Percentiles rank a stretch among this genome's conserved stretches.
Evolutionary conservation across 2,329 filamentous ascomycete species (phyloP).

Genomic region (Aspergillus sojae): DNA sequence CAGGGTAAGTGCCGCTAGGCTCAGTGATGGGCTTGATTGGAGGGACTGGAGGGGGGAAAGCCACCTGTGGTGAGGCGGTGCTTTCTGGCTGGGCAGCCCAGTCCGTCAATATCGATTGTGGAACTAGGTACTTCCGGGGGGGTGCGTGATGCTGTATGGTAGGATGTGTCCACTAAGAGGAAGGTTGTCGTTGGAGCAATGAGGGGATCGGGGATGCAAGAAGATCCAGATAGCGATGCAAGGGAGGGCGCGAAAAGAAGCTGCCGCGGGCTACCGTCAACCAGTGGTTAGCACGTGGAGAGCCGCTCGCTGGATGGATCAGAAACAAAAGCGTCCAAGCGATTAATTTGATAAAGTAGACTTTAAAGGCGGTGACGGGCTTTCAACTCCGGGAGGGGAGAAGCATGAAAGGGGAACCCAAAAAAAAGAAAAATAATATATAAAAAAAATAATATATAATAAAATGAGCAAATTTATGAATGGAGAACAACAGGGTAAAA

Average conservation of each 20-base stretch:
- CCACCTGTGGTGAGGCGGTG: conserved; percentile 29
- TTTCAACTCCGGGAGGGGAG: conserved; percentile 1
- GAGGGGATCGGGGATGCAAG: conserved; percentile 22
- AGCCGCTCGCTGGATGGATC: conserved; percentile 19
- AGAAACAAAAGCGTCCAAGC: background rate
- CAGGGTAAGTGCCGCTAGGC: conserved; percentile 17
- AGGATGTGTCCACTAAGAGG: conserved; percentile 6
- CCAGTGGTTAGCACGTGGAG: conserved; percentile 30
- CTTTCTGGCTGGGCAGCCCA: conserved; percentile 20
- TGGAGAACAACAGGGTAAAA: background rate
- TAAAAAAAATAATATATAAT: background rate
- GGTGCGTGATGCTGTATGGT: conserved; percentile 21
- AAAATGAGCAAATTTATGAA: background rate
- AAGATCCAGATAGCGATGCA: conserved; percentile 25
- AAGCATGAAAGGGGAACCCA: background rate
- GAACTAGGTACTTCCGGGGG: conserved; percentile 9
- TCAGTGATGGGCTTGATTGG: conserved; percentile 24
- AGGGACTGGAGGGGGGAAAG: conserved; percentile 21
- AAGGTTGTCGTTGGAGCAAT: conserved; percentile 11
- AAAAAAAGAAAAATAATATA: background rate
- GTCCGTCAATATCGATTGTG: conserved; percentile 18
- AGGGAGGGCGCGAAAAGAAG: conserved; percentile 25
- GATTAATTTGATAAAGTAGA: conserved; percentile 2
- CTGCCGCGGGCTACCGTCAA: conserved; percentile 23
- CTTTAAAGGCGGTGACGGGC: conserved; percentile 16